Conservation (phyloP, 345 rosid species). For the Lepidium aucheri region DNA sequence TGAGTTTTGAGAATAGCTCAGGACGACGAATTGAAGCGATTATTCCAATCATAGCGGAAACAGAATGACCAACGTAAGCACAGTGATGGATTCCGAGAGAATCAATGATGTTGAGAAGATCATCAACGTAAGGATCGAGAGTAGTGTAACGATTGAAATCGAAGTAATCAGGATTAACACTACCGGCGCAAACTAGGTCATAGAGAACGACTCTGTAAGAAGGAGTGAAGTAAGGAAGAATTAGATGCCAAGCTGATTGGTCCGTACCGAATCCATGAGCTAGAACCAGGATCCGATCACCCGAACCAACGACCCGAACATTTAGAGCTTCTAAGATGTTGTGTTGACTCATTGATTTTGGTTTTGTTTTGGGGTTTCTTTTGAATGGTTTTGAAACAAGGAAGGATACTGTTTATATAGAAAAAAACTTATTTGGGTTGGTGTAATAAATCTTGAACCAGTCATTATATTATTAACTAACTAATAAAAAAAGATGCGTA, state of each 20-base stretch:
- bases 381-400: neutral
- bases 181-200: conserved; percentile 84
- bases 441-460: neutral
- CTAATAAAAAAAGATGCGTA: neutral
- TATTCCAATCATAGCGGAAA: conserved; percentile 85
- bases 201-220: conserved; percentile 51
- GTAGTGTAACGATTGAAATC: conserved; percentile 51
- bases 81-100: conserved; percentile 52
- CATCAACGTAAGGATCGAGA: conserved; percentile 74
- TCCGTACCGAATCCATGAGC: conserved; percentile 90
- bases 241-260: conserved; percentile 80
- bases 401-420: conserved; percentile 17
- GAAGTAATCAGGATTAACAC: conserved; percentile 75
- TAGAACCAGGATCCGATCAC: conserved; percentile 51
- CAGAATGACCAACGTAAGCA: conserved; percentile 75
- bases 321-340: conserved; percentile 59
- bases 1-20: conserved; percentile 64
- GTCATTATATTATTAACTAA: neutral
- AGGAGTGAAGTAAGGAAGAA: conserved; percentile 54
- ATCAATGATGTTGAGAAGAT: conserved; percentile 66
- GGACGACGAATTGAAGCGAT: conserved; percentile 80
- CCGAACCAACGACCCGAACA: conserved; percentile 59
- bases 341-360: conserved; percentile 35
- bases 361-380: neutral
- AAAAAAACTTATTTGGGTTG: neutral